Percentiles rank a stretch among this genome's conserved stretches.
Conservation (phyloP, 805 yeast genomes). For the Scheffersomyces coipomensis region DNA sequence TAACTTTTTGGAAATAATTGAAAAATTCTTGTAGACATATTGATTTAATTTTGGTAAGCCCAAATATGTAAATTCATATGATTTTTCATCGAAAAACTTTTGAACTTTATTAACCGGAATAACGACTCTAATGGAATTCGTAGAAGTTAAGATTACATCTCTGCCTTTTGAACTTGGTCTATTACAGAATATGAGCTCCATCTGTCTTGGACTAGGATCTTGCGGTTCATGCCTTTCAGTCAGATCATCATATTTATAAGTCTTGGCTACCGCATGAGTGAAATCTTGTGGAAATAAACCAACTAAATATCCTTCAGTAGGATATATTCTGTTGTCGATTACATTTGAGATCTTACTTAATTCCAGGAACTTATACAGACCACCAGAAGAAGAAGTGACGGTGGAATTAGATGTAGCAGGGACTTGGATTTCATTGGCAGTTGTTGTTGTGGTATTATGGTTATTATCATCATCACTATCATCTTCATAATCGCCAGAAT, state of each 20-base stretch:
- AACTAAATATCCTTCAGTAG: constrained; percentile 16
- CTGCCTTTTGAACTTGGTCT: constrained; percentile 6
- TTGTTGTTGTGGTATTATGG: too few species aligned
- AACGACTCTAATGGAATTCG: constrained; percentile 12
- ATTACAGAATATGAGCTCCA: constrained; percentile 25
- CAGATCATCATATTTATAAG: constrained; percentile 11
- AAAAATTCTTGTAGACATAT: neutral
- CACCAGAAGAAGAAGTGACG: too few species aligned
- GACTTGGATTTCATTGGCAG: neutral
- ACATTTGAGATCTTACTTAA: neutral
- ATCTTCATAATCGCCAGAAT: neutral
- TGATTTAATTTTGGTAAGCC: constrained; percentile 1
- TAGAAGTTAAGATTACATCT: constrained; percentile 4
- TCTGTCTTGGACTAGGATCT: constrained; percentile 23
- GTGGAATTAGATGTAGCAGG: neutral
- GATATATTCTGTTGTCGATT: constrained; percentile 11
- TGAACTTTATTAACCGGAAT: constrained; percentile 12
- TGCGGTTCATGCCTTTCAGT: constrained; percentile 7
- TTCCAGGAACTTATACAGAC: neutral
- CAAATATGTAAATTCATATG: constrained; percentile 16
- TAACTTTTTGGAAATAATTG: neutral
- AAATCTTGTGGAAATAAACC: constrained; percentile 26
- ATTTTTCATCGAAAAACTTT: constrained; percentile 8
- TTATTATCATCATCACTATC: neutral
- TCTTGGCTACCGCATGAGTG: constrained; percentile 25